A percentile compares a stretch with the other conserved stretches of the same genome.
These are phyloP conservation scores for Ophiostoma perfectum DNA, from an alignment of 2,329 filamentous ascomycete genomes.

Conservation along the genomic window DNA sequence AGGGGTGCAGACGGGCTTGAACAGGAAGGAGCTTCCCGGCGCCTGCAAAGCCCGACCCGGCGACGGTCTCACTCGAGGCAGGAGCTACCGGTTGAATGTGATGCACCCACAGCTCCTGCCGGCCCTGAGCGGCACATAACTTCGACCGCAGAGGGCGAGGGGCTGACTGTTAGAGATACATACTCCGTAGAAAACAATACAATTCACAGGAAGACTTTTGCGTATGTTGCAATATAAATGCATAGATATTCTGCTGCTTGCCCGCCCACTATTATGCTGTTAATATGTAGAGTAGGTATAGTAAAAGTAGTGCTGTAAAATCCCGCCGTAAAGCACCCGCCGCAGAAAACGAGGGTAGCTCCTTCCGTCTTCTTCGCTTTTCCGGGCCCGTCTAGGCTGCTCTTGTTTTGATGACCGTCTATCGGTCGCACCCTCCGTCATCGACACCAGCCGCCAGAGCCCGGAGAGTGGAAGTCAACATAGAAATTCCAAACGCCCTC, in stretches of 20 bases:
- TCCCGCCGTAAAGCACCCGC: not conserved
- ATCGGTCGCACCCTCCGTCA: slow-evolving; percentile 14
- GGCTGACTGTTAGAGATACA: too few species aligned
- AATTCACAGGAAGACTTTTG: not conserved
- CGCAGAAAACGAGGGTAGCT: not conserved
- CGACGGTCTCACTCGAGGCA: not conserved
- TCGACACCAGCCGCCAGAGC: slow-evolving; percentile 7
- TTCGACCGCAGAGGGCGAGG: too few species aligned
- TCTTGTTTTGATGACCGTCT: not conserved
- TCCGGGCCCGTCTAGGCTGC: not conserved
- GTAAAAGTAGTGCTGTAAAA: not conserved
- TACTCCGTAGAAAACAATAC: too few species aligned
- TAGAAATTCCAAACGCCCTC: slow-evolving; percentile 24
- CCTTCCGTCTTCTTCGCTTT: slow-evolving; percentile 13
- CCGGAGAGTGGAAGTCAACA: not conserved
- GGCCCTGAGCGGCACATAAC: not conserved
- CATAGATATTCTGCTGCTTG: slow-evolving; percentile 6
- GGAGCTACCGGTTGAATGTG: not conserved
- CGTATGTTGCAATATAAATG: not conserved
- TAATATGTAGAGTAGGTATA: not conserved
- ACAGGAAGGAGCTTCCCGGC: not conserved
- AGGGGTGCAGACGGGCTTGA: not conserved
- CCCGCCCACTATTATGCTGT: not conserved
- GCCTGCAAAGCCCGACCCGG: not conserved
- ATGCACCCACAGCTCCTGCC: not conserved